Conservation (phyloP, 495 filamentous ascomycete genomes). For the Penicillium soppii region DNA sequence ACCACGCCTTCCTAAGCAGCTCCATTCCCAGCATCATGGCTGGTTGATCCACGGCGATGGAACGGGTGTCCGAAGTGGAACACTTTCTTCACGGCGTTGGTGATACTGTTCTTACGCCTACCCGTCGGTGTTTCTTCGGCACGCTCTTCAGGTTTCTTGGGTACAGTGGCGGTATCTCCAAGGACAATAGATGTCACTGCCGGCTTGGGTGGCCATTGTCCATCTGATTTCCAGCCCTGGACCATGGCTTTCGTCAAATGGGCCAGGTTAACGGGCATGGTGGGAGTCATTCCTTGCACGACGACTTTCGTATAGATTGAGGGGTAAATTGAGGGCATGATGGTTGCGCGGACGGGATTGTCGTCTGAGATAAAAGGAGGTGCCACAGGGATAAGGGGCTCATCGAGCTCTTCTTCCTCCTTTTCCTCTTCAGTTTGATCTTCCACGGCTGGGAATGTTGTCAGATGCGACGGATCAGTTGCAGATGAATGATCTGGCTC, state of each 20-base stretch:
- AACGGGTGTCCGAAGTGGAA: conserved; percentile 45
- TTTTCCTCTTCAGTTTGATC: conserved; percentile 26
- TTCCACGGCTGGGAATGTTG: conserved; percentile 12
- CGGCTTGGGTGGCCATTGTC: conserved; percentile 84
- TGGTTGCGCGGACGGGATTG: conserved; percentile 70
- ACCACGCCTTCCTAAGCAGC: conserved; percentile 3
- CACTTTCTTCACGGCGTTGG: conserved; percentile 45
- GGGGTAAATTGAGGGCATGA: conserved; percentile 68
- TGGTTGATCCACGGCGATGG: conserved; percentile 40
- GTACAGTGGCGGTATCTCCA: conserved; percentile 29
- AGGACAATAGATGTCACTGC: conserved; percentile 34
- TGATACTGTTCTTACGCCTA: conserved; percentile 38
- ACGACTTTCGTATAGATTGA: conserved; percentile 89
- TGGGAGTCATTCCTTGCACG: conserved; percentile 70
- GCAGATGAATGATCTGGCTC: conserved; percentile 23
- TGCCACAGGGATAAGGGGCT: conserved; percentile 57
- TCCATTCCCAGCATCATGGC: conserved; percentile 22
- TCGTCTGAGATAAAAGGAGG: conserved; percentile 65
- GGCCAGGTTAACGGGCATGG: conserved; percentile 80
- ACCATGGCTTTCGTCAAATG: conserved; percentile 82
- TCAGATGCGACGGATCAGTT: conserved; percentile 3
- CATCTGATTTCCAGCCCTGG: conserved; percentile 89
- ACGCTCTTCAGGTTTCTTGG: conserved; percentile 18
- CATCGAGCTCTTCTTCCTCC: conserved; percentile 29
- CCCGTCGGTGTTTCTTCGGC: conserved; percentile 20